Conservation (phyloP, 1,284 basidiomycete species). For the Pseudozyma hubeiensis region DNA sequence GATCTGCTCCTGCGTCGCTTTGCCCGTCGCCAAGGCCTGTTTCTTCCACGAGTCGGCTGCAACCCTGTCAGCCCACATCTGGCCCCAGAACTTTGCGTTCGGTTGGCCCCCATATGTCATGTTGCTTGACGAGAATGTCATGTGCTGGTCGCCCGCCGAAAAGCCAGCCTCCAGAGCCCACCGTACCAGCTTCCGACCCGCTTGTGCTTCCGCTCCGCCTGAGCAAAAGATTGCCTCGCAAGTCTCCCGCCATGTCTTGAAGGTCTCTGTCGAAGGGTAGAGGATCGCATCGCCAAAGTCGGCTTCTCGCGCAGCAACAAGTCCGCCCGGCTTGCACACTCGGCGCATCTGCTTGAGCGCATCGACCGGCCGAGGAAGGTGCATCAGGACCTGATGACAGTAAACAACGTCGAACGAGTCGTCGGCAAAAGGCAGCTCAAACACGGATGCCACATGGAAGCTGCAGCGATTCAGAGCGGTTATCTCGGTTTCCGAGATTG, state of each 20-base stretch:
- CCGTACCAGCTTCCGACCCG: conserved; percentile 28
- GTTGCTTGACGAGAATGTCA: conserved; percentile 36
- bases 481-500: conserved; percentile 3
- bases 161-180: conserved; percentile 42
- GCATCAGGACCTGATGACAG: conserved; percentile 42
- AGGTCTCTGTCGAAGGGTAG: conserved; percentile 14
- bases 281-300: conserved; percentile 19
- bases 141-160: conserved; percentile 7
- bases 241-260: conserved; percentile 20
- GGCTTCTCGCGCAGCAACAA: conserved; percentile 35
- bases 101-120: conserved; percentile 30
- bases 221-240: conserved; percentile 19
- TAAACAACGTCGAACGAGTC: conserved; percentile 37
- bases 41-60: conserved; percentile 26
- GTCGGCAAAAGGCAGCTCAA: conserved; percentile 27
- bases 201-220: conserved; percentile 34
- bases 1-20: conserved; percentile 13
- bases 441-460: conserved; percentile 32
- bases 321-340: conserved; percentile 34
- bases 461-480: conserved; percentile 5
- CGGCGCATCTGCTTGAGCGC: conserved; percentile 42
- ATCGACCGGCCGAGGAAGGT: conserved; percentile 21
- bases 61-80: conserved; percentile 33
- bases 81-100: conserved; percentile 29
- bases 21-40: conserved; percentile 26